Base-by-base conservation (phyloP, 768 basidiomycete species). In the Hericium alpestre region DNA sequence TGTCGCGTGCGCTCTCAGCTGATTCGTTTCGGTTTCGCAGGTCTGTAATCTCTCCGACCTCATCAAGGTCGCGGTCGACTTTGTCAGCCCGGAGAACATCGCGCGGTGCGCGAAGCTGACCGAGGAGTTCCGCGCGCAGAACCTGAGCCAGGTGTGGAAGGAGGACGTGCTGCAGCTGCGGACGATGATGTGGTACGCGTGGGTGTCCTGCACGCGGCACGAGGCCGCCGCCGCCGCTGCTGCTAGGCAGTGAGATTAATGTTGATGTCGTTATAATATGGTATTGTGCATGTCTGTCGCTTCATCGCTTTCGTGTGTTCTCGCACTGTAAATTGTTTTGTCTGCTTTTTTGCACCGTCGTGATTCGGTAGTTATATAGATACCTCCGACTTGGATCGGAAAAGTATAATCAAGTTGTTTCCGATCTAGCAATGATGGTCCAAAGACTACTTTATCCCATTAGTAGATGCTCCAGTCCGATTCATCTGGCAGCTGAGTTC, bases 11-110 rank as follows among this genome's bases (percentile, higher is more conserved):
- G 16, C 27, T 2, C n/a, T 27, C 20, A 15, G 40, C 22, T 38
- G 47, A 47, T 16, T 38, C 13, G 25, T 37, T 48, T 32, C 60
- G 32, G 22, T 16, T 41, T 64, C 63, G 18, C 64, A 95, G 84
- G 93, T 96, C 7, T 87, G 88, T 63, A 96, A 97, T 68, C 72
- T 93, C 51, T 79, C 90, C 16, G 93, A 96, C 69, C 93, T 90
- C 65, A 84, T 97, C 74, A 97, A 97, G 72, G 90, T 96, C 54
- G 93, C 94, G 27, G 79, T 87, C 64, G 94, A 97, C 71, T 97
- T 93, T 69, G 92, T 96, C 61, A 90, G 87, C 75, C 87, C 93
- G 46, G 90, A 96, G 73, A 96, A 95, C 67, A 84, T 97, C 41
- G 74, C 73, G 51, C 81, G 91, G 38, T 97, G 94, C 69, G 90